Evolutionary conservation across 805 yeast species (phyloP).

Genomic region (Cyberlindnera nakhonratchasimensis): DNA sequence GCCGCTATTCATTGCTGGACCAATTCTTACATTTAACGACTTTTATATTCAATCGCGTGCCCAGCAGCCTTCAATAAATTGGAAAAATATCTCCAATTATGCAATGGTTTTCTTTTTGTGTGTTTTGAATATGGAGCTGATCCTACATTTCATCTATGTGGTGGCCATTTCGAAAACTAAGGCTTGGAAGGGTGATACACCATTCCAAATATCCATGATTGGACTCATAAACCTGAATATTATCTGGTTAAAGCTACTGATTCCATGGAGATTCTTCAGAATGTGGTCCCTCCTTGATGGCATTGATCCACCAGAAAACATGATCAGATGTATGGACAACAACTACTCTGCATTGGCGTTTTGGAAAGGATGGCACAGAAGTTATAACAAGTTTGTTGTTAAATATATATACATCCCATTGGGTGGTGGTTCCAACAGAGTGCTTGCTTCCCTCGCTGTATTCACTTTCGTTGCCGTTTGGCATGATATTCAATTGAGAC

Average conservation of each 20-base stretch:
- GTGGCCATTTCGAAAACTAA: conserved; percentile 87
- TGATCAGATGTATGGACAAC: conserved; percentile 94
- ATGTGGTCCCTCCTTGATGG: conserved; percentile 91
- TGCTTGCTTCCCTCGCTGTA: conserved; percentile 76
- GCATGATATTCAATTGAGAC: conserved; percentile 92
- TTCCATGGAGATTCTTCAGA: conserved; percentile 95
- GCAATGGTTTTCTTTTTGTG: conserved; percentile 69
- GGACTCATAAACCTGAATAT: conserved; percentile 86
- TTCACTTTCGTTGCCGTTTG: conserved; percentile 95
- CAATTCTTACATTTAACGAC: conserved; percentile 89
- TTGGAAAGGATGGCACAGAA: conserved; percentile 99
- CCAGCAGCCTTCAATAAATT: conserved; percentile 54
- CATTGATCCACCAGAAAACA: conserved; percentile 95
- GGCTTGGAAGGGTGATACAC: conserved; percentile 87
- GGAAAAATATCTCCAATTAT: conserved; percentile 53
- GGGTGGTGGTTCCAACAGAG: conserved; percentile 74
- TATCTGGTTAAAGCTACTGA: conserved; percentile 87
- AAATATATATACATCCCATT: conserved; percentile 88
- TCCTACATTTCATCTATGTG: conserved; percentile 85
- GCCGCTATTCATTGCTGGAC: conserved; percentile 94
- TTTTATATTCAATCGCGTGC: conserved; percentile 80
- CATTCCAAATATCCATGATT: conserved; percentile 92
- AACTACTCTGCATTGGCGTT: conserved; percentile 92
- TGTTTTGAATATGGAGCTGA: conserved; percentile 80
- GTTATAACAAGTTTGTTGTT: conserved; percentile 85